Conservation (phyloP, 2,329 filamentous ascomycete species). For the Ilyonectria destructans region DNA sequence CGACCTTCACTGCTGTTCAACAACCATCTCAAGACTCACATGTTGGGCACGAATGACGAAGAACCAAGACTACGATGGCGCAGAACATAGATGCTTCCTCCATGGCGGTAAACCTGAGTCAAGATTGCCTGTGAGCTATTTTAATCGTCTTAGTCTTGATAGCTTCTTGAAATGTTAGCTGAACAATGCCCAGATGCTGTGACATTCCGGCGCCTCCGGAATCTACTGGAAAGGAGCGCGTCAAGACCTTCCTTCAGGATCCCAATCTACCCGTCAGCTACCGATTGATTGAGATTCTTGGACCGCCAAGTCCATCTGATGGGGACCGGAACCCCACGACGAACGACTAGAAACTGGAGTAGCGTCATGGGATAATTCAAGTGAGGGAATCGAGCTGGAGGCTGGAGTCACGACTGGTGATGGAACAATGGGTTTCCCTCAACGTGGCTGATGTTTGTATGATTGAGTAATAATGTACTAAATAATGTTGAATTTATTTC, state of each 20-base stretch:
- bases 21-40: neutral
- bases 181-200: neutral
- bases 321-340: neutral
- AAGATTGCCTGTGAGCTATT: conserved; percentile 3
- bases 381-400: neutral
- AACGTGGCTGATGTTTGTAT: neutral
- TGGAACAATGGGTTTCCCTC: neutral
- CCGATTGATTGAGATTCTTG: neutral
- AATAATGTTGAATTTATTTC: neutral
- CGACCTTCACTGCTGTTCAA: neutral
- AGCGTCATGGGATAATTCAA: neutral
- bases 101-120: conserved; percentile 1
- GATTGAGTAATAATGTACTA: neutral
- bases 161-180: neutral
- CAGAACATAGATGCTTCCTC: conserved; percentile 7
- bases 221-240: neutral
- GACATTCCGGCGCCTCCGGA: neutral
- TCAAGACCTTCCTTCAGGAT: neutral
- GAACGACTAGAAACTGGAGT: no score
- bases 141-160: no score
- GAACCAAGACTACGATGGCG: conserved; percentile 3
- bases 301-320: neutral
- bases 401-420: neutral
- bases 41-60: neutral
- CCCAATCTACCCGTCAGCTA: neutral